A percentile compares a stretch with the other conserved stretches of the same genome.
Evolutionary conservation across 2,329 filamentous ascomycete species (phyloP).

Genomic region (Fusarium sp.): DNA sequence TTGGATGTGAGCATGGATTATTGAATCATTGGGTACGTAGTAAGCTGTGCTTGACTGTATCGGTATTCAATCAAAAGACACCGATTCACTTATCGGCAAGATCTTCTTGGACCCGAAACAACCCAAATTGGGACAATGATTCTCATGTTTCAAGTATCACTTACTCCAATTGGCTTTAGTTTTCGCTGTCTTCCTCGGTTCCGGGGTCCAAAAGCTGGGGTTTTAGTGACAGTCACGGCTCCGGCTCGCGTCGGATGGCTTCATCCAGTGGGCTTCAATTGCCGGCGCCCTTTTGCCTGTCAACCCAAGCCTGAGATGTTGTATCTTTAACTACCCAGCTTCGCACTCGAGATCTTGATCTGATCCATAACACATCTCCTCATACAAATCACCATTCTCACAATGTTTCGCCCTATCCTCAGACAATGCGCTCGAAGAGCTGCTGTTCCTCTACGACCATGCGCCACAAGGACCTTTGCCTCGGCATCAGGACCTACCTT

Average conservation of each 20-base stretch:
- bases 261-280: slow-evolving; percentile 39
- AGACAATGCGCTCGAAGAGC: slow-evolving; percentile 43
- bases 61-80: slow-evolving; percentile 23
- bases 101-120: slow-evolving; percentile 16
- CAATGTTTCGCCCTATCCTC: slow-evolving; percentile 47
- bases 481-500: slow-evolving; percentile 61
- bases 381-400: not conserved
- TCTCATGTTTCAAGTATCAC: slow-evolving; percentile 11
- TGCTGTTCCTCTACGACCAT: slow-evolving; percentile 37
- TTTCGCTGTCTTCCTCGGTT: slow-evolving; percentile 30
- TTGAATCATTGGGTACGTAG: slow-evolving; percentile 17
- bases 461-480: slow-evolving; percentile 48
- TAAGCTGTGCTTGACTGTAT: not conserved
- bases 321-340: slow-evolving; percentile 30
- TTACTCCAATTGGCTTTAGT: slow-evolving; percentile 12
- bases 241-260: slow-evolving; percentile 47
- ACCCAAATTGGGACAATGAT: slow-evolving; percentile 14
- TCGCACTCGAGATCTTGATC: not conserved
- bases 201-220: slow-evolving; percentile 41
- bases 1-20: slow-evolving; percentile 14
- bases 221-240: slow-evolving; percentile 31
- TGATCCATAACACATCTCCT: not conserved
- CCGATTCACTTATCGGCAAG: slow-evolving; percentile 26
- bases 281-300: slow-evolving; percentile 31
- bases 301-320: slow-evolving; percentile 16